These are phyloP conservation scores for Meyerozyma smithsonii DNA, from an alignment of 1,139 yeast genomes.

Conservation along the genomic window DNA sequence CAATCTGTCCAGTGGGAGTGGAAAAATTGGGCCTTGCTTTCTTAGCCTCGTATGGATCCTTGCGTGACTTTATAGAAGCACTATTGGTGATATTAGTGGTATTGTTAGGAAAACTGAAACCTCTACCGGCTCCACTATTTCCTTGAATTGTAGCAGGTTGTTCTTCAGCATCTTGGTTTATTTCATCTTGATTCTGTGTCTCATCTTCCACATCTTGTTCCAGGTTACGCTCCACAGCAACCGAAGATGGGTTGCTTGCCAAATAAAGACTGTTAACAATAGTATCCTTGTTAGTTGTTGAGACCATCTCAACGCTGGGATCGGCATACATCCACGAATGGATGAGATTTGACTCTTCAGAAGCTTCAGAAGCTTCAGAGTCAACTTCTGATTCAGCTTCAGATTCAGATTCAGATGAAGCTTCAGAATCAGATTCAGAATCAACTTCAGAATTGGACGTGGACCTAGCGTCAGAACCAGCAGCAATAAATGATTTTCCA, in stretches of 20 bases:
- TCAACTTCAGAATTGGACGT: background rate
- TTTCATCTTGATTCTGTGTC: too few species aligned
- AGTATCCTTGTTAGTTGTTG: background rate
- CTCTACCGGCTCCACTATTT: constrained; percentile 32
- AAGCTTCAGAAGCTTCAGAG: background rate
- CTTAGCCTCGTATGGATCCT: constrained; percentile 6
- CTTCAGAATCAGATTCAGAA: background rate
- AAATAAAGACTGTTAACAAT: constrained; percentile 1
- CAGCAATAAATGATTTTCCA: background rate
- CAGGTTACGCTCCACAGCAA: background rate
- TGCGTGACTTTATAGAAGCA: constrained; percentile 15
- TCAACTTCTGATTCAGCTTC: background rate
- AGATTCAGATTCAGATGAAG: background rate
- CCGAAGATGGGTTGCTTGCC: background rate
- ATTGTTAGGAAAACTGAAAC: constrained; percentile 39
- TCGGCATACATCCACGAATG: background rate
- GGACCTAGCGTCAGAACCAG: too few species aligned
- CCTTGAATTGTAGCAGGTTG: constrained; percentile 13
- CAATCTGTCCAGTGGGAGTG: constrained; percentile 34
- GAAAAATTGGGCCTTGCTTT: constrained; percentile 24
- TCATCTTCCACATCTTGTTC: background rate
- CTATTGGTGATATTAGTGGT: constrained; percentile 31
- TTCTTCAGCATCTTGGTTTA: too few species aligned
- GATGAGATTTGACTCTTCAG: background rate
- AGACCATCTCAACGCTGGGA: background rate